These are phyloP conservation scores for Penicillium glabrum DNA, from an alignment of 2,329 filamentous ascomycete species.

Conservation along the genomic window DNA sequence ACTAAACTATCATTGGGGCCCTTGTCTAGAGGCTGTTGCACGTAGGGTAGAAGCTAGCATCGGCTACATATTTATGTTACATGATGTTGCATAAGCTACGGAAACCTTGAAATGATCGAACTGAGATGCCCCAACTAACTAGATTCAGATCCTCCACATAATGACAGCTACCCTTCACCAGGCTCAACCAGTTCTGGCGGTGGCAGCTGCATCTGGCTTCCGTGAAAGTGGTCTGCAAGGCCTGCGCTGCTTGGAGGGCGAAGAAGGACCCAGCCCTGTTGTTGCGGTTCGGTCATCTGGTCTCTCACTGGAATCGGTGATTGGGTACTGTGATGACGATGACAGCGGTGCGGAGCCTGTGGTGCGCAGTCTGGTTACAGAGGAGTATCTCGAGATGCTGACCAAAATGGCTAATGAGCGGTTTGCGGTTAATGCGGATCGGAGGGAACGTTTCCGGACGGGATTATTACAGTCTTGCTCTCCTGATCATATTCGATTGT, in stretches of 20 bases:
- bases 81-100: background rate
- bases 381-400: constrained; percentile 67
- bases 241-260: constrained; percentile 55
- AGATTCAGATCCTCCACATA: constrained; percentile 77
- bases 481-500: background rate
- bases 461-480: constrained; percentile 28
- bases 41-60: too few relatives aligned
- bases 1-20: background rate
- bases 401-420: constrained; percentile 69
- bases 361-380: constrained; percentile 51
- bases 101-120: background rate
- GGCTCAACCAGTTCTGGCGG: constrained; percentile 72
- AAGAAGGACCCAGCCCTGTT: constrained; percentile 61
- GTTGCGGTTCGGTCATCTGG: constrained; percentile 85
- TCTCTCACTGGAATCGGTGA: constrained; percentile 75
- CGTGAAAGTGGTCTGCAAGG: constrained; percentile 77
- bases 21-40: background rate
- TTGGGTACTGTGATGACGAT: constrained; percentile 57
- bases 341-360: constrained; percentile 35
- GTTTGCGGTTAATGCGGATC: constrained; percentile 41
- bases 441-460: constrained; percentile 39
- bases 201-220: constrained; percentile 79
- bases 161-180: constrained; percentile 72
- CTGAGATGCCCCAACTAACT: background rate
- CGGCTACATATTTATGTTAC: too few relatives aligned